Evolutionary conservation across 495 filamentous ascomycete genomes (phyloP), one percentile per base, ranked within the genome.

Genomic region (Acidiella bohemica): DNA sequence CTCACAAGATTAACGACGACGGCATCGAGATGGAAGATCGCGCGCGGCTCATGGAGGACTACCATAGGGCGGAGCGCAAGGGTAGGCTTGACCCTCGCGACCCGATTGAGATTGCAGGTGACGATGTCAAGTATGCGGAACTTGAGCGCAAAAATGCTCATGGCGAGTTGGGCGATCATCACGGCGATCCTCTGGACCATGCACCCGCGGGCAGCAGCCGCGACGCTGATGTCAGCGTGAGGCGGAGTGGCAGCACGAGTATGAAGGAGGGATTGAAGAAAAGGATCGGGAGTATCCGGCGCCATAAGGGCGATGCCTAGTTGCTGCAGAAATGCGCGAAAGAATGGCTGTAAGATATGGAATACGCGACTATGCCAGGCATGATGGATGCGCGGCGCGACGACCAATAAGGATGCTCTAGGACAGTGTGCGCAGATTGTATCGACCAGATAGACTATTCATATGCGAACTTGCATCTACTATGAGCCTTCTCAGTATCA

Each of bases 1-100:
- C 70, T 11, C 64, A 68, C 50, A 64, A 63, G 29, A 43, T 46
- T 22, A 38, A 45, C 32, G 51, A 53, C 35, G 31, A 42, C 7
- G 57, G 53, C 21, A 59, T 56, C 23, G 58, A 61, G 47, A 38
- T 63, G 48, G 38, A 33, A 12, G 42, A 57, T 5, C 55, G 55
- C 26, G 42, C 52, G 16, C 27, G 36, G n/a, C 36, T 47, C 37
- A 53, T 51, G 37, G 43, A 53, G 29, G 44, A 39, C 27, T 43
- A 50, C 26, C 41, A 51, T 40, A 39, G 36, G 8, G 35, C 38
- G 6, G 35, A 52, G 36, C 30, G 39, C 14, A 47, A 30, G 1
- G 44, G 42, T 17, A 49, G 24, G 4, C 37, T 47, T 10, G 50
- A 55, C 28, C 12, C 41, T n/a, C 26, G 46, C 12, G 53, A 55